Conservation (phyloP, 2,329 filamentous ascomycete species). For the Claviceps citrina region DNA sequence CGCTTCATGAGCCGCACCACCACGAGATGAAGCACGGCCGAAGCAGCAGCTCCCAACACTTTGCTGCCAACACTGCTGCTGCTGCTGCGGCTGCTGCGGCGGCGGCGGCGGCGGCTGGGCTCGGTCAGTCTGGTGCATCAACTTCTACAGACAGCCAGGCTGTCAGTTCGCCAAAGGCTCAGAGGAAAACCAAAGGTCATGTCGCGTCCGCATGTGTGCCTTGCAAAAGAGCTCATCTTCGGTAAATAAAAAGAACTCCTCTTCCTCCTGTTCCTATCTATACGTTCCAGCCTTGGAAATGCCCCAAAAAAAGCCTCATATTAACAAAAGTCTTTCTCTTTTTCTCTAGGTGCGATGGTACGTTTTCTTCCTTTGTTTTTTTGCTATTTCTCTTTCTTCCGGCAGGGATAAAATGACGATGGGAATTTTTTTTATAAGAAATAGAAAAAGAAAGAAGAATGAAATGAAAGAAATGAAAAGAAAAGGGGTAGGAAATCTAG, state of each 20-base stretch:
- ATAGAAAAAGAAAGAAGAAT: no score
- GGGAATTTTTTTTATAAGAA: no score
- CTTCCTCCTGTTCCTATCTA: background rate
- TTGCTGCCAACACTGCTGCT: no score
- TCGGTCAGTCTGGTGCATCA: conserved; percentile 16
- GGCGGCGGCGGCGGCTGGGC: conserved; percentile 5
- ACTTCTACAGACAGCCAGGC: conserved; percentile 28
- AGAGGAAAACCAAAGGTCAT: conserved; percentile 61
- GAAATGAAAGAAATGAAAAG: no score
- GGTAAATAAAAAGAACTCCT: conserved; percentile 35
- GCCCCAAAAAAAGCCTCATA: background rate
- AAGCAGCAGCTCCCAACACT: conserved; percentile 8
- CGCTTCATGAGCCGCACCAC: conserved; percentile 10
- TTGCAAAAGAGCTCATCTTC: conserved; percentile 70
- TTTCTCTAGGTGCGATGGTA: conserved; percentile 3
- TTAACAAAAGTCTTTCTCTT: background rate
- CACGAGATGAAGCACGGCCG: conserved; percentile 4
- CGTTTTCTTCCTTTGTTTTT: background rate
- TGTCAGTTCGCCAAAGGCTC: conserved; percentile 42
- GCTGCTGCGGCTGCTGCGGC: no score
- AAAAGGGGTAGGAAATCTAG: no score
- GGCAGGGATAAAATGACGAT: no score
- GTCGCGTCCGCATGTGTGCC: conserved; percentile 75
- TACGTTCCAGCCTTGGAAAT: background rate
- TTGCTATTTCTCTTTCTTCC: no score